Evolutionary conservation across 345 rosid genomes (phyloP), one percentile per base, ranked within the genome.

Genomic region (Salix suchowensis): DNA sequence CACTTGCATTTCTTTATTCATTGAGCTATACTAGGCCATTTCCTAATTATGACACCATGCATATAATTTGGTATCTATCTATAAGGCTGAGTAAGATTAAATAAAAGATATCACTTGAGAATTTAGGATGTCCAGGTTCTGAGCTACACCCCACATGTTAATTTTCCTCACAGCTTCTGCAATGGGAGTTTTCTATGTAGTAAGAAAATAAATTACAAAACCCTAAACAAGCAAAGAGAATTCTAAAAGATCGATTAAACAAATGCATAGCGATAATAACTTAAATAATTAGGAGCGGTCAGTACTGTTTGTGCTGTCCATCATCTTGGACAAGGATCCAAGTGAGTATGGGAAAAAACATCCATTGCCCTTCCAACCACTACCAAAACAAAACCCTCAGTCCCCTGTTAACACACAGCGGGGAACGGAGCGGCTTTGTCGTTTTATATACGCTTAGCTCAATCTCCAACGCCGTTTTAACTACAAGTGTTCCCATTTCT

Each of bases 291-390:
- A n/a, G 64, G 61, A 19, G 60, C 3, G 54, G 37, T 50, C 8
- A 6, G 54, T 61, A 5, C 68, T 72, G 46, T 42, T 11, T 11
- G 36, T 60, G 68, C 54, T 24, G 40, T 26, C 19, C 71, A 69
- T 75, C 81, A 6, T 72, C 24, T 71, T 62, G 83, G 88, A 81
- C 74, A 85, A 74, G 87, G 82, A 83, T 76, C 73, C 18, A 78
- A 82, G 72, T 14, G 67, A 75, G 88, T 16, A 86, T 85, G 94
- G 87, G 79, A 50, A 40, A 40, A 73, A 84, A 69, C 84, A 74
- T 68, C 65, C 2, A 68, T 44, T 88, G 91, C 81, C 81, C 40
- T 60, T 86, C 80, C 94, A 90, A 88, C 91, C 88, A 87, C 91
- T 84, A 78, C 87, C 94, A 88, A 78, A 82, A 67, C 86, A 85